These are phyloP conservation scores for Pseudofabraea citricarpa DNA, from an alignment of 2,329 filamentous ascomycete species.

Conservation along the genomic window DNA sequence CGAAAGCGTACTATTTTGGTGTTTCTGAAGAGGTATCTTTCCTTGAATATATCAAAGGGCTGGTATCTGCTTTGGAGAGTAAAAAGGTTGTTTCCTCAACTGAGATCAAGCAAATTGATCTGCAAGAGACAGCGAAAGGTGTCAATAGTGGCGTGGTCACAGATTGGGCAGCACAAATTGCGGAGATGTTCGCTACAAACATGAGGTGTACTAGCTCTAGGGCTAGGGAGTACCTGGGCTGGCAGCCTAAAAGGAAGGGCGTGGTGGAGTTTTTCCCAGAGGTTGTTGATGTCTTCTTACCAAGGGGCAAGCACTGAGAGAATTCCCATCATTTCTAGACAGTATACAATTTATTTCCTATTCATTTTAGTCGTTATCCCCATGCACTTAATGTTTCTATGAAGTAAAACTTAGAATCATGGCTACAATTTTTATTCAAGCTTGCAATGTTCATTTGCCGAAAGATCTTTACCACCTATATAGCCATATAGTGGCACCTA, in stretches of 20 bases:
- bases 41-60: background rate
- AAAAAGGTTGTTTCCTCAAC: background rate
- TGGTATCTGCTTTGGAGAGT: constrained; percentile 4
- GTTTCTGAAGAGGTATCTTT: constrained; percentile 4
- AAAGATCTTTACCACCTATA: too few relatives aligned
- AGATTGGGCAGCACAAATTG: constrained; percentile 7
- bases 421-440: too few relatives aligned
- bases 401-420: too few relatives aligned
- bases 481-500: too few relatives aligned
- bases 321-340: background rate
- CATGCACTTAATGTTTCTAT: too few relatives aligned
- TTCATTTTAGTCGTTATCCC: too few relatives aligned
- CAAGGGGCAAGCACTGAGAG: background rate
- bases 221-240: constrained; percentile 5
- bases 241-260: constrained; percentile 1
- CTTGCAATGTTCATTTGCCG: too few relatives aligned
- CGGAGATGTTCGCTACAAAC: constrained; percentile 5
- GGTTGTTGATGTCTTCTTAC: background rate
- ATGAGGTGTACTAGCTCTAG: constrained; percentile 8
- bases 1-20: constrained; percentile 12
- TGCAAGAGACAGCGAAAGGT: background rate
- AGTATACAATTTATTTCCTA: background rate
- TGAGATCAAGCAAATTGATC: background rate
- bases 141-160: background rate
- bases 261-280: constrained; percentile 4